Evolutionary conservation across 1,139 yeast species (phyloP), one percentile per base, ranked within the genome.

Genomic region (Zygoascus meyerae): DNA sequence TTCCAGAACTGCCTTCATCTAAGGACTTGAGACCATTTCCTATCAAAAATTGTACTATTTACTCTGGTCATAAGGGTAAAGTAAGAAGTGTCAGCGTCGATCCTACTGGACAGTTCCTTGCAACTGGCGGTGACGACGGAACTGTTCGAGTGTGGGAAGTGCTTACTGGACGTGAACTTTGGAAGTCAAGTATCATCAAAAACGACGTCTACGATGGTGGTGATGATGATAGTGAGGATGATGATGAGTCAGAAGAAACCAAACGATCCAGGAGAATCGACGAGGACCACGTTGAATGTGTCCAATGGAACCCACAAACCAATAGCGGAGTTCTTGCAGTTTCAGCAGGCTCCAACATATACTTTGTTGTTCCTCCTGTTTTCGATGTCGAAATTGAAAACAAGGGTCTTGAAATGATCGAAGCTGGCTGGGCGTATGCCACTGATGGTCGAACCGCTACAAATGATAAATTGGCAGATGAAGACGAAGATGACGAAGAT

Each of bases 21-120:
- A 83, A 87, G 69, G 98, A 92, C 66, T 75, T 92, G 60, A 79
- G 95, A 65, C 99, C 99, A n/a, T 92, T 94, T 81, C 99, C 99
- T 40, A 86, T 89, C 62, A 80, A 82, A 63, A 82, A 94, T 58
- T 84, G 97, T 3, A 89, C 95, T 2, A 68, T 81, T 2, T 92
- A 79, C 66, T 74, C 74, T 53, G 98, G 98, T 30, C 98, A 92
- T 63, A 69, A 71, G 38, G 95, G 84, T 43, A 83, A 83, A 59
- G 82, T 94, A 45, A 81, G 98, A 66, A 74, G 94, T 2, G 65
- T 92, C 37, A 79, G 92, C 10, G 77, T 90, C 45, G 95, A 92
- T 64, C 95, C 96, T 45, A 75, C 81, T 45, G 99, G 98, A 7
- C 74, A 85, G 58, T 92, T 95, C 92, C 72, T 92, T 53, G 98